These are phyloP conservation scores for Epicoccum nigrum DNA, from an alignment of 2,329 filamentous ascomycete genomes.

Conservation along the genomic window DNA sequence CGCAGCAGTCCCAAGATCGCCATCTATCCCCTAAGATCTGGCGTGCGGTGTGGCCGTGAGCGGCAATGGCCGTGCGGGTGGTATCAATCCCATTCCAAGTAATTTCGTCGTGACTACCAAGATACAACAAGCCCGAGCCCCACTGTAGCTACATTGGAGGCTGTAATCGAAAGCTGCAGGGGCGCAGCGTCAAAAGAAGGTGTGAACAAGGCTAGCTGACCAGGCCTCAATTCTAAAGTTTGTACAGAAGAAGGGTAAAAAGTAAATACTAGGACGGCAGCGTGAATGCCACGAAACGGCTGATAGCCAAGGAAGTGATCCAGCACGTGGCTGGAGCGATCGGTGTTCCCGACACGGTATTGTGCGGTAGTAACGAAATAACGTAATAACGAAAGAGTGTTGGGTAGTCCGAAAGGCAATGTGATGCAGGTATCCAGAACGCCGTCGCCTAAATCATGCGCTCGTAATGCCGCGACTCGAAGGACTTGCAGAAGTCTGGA, in stretches of 20 bases:
- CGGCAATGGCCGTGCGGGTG: conserved; percentile 10
- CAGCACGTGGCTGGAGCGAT: background rate
- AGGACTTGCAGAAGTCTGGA: conserved; percentile 6
- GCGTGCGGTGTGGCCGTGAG: background rate
- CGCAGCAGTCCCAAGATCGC: conserved; percentile 5
- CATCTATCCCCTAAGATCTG: background rate
- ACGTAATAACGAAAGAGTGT: conserved; percentile 12
- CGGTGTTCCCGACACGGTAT: conserved; percentile 1
- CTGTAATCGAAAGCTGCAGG: background rate
- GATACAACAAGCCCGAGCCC: conserved; percentile 10
- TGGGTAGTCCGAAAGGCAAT: conserved; percentile 10
- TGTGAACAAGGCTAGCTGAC: conserved; percentile 6
- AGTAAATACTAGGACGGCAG: conserved; percentile 2
- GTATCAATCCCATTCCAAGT: conserved; percentile 13
- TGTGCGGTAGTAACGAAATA: background rate
- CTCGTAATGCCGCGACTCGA: conserved; percentile 15
- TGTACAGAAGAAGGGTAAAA: conserved; percentile 12
- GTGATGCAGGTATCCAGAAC: conserved; percentile 17
- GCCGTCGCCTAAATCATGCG: conserved; percentile 24
- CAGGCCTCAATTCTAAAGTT: conserved; percentile 9
- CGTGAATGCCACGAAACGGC: background rate
- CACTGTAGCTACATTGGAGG: background rate
- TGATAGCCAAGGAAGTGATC: conserved; percentile 2
- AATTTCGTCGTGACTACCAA: conserved; percentile 8
- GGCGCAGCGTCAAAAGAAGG: background rate